Conservation (phyloP, 2,329 filamentous ascomycete genomes). For the Talaromyces pinophilus region DNA sequence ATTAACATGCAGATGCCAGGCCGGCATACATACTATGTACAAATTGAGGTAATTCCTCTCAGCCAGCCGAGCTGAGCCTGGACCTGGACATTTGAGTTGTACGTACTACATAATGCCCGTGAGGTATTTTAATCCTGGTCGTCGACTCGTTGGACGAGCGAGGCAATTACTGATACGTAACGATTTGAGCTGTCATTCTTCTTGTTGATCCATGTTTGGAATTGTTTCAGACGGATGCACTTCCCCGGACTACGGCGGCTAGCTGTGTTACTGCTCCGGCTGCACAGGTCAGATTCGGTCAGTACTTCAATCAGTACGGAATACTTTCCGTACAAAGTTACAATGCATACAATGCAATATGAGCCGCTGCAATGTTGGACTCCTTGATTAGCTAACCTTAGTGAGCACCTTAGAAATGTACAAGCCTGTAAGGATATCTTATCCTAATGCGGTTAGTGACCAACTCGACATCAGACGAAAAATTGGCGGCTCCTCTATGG, state of each 20-base stretch:
- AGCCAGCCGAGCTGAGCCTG: not conserved
- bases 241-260: slow-evolving; percentile 3
- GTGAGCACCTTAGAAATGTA: too few relatives aligned
- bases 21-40: not conserved
- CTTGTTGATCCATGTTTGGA: not conserved
- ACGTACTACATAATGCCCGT: not conserved
- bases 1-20: not conserved
- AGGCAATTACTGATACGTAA: not conserved
- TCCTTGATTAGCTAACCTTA: not conserved
- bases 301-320: too few relatives aligned
- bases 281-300: not conserved
- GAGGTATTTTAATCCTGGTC: not conserved
- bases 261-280: not conserved
- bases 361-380: not conserved
- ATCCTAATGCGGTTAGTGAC: too few relatives aligned
- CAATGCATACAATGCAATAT: not conserved
- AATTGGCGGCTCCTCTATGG: too few relatives aligned
- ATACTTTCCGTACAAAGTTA: not conserved
- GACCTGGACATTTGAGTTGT: not conserved
- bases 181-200: not conserved
- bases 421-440: too few relatives aligned
- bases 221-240: slow-evolving; percentile 1
- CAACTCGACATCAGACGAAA: too few relatives aligned
- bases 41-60: not conserved
- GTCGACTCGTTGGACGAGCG: not conserved